Evolutionary conservation across 169 alveolate genomes (phyloP), one percentile per base, ranked within the genome.

Genomic region (Plasmodium berghei): DNA sequence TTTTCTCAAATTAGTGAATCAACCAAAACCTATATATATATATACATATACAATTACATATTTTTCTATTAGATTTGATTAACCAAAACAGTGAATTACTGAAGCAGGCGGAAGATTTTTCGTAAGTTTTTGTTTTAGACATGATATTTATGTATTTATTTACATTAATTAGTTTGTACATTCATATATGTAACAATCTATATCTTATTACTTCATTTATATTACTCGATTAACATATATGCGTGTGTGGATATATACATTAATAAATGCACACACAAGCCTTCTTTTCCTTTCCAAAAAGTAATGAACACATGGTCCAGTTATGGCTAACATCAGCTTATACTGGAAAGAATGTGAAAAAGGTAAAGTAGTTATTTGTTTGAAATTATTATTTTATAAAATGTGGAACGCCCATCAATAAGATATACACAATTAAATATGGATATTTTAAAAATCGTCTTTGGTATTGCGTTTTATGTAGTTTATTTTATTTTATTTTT

Each of bases 311-410:
- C 42, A 62, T 85, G 85, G 69, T 85, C 12, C 91, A 85, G 46
- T 48, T 85, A 8, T 85, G 91, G 91, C 52, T 85, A 49, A 70
- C 87, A 28, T 85, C 91, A 40, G 86, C 91, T 10, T 9, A 12
- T 58, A 85, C 87, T 52, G 91, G 91, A 20, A 85, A 61, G 42
- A 85, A 85, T 56, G 91, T 85, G 6, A 85, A 85, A 59, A 85
- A 85, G 91, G 91, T 85, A 14, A 63, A 45, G 12, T 54, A 46
- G 55, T 59, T 4, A 58, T 18, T 62, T 62, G 3, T 26, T 62
- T 62, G 14, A 10, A 1, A 26, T 20, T 18, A 34, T 34, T 34
- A 34, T 34, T 34, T 34, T 34, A 34, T 34, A 34, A 34, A 34
- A 34, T 34, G 8, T 6, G 3, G 18, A 20, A 20, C 0, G 1